Base-by-base conservation (phyloP, 345 rosid genomes). In the Hibiscus tridactylites region DNA sequence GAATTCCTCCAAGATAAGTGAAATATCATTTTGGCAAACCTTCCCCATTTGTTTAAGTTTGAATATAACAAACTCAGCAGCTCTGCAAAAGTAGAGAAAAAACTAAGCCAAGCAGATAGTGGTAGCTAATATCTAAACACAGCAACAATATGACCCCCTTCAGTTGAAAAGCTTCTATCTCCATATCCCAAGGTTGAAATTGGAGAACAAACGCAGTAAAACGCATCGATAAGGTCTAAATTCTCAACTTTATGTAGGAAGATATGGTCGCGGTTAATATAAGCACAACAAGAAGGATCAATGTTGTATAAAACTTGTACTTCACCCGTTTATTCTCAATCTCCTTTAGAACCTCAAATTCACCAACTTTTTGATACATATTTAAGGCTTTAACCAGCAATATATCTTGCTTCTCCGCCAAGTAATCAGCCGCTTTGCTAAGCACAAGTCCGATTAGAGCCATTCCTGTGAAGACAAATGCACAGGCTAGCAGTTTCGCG, bases 161-260 rank as follows among this genome's bases (percentile, higher is more conserved):
- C 19, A 0, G 90, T 85, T 46, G 74, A 81, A 78, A 95, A 91
- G 79, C 97, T 95, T 77, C 73, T 53, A 61, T 95, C 99, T 0
- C 99, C 97, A 72, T 85, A 95, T 12, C 99, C 97, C 53, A 92
- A 77, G 12, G 99, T 89, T 1, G 97, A 89, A 70, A 95, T 61
- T 1, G 99, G 89, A 16, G 93, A 80, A 73, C 96, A 92, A 29
- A 87, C 97, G 11, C 97, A 92, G 64, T 95, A 94, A 73, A 94
- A 82, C 2, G 97, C 88, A 10, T 90, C 90, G 2, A 85, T 35
- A 5, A 80, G 4, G 37, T 76, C 78, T 79, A 86, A 74, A 28
- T 72, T 75, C 88, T 91, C 97, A 10, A 80, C 74, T 4, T 3
- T 0, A 4, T 3, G 61, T 7, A 91, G 86, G 70, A 91, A 82